Evolutionary conservation across 108 stramenopile genomes (phyloP).

Genomic region (Skeletonema grethae): DNA sequence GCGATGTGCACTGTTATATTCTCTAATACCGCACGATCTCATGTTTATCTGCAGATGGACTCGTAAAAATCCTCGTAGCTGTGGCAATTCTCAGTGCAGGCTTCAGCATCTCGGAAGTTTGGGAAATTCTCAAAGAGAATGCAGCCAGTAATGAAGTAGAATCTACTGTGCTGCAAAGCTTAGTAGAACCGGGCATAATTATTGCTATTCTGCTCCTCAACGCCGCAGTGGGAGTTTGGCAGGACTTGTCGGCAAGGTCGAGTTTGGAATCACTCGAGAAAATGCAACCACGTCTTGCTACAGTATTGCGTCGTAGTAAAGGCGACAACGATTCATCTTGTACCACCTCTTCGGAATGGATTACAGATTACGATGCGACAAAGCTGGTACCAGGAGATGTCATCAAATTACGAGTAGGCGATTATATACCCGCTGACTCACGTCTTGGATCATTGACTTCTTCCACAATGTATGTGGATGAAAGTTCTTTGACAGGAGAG

Average conservation of each 20-base stretch:
- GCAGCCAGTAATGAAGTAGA: neutral
- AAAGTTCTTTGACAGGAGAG: constrained; percentile 85
- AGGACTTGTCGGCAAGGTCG: constrained; percentile 78
- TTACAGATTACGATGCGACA: constrained; percentile 40
- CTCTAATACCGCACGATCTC: neutral
- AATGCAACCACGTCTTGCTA: constrained; percentile 83
- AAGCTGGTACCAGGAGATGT: constrained; percentile 95
- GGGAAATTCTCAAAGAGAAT: constrained; percentile 29
- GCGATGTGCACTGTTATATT: neutral
- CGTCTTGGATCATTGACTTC: constrained; percentile 61
- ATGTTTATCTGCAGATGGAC: neutral
- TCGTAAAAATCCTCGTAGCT: constrained; percentile 33
- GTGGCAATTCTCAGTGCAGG: constrained; percentile 33
- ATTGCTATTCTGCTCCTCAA: constrained; percentile 91
- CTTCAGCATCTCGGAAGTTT: constrained; percentile 34
- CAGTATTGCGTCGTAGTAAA: constrained; percentile 70
- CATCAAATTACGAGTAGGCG: constrained; percentile 86
- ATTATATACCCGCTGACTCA: constrained; percentile 92
- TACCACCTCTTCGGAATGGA: constrained; percentile 17
- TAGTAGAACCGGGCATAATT: constrained; percentile 94
- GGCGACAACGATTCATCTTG: neutral
- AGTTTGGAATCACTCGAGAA: constrained; percentile 90
- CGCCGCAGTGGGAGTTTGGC: constrained; percentile 95
- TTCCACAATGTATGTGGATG: constrained; percentile 62
- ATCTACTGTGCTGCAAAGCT: constrained; percentile 32